Evolutionary conservation across 257 asterid genomes (phyloP), one percentile per base, ranked within the genome.

Genomic region (Primulina tabacum): DNA sequence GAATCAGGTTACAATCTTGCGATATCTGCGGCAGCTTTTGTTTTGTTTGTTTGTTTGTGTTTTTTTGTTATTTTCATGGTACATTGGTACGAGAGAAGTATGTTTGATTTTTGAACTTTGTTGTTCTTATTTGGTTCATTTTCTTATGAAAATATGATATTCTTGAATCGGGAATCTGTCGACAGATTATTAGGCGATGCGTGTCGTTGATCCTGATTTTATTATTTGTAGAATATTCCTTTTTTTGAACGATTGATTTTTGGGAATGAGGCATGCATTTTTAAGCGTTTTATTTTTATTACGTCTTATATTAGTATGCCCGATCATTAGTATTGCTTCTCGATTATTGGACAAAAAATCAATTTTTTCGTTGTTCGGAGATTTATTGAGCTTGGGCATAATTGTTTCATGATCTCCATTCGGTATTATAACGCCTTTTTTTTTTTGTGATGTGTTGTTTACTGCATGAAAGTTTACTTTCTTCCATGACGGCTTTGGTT

Each of bases 1-100:
- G 43, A 85, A 52, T 60, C 86, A 87, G 95, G 97, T 89, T 40
- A 16, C 9, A 12, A 62, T 67, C 67, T 73, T 58, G 55, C 18
- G 18, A 47, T 40, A 10, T 43, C 53, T 69, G 30, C 53, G 37
- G 0, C 32, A 28, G 40, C 32, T 62, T 60, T 20, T 65, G n/a
- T 28, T 70, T 37, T 52, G 57, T 8, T 34, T 18, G 26, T 24
- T 24, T 24, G 1, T 33, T n/a, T n/a, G n/a, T 8, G 4, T 69
- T 43, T 43, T 43, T 43, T 12, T 62, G 10, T 56, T 74, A 24
- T 24, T 43, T 67, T 20, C 60, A 11, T 37, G 8, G 21, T 18
- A 64, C 69, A 57, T 62, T 60, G 34, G 67, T 28, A 32, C 14
- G 17, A 3, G 35, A 7, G 12, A 17, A 2, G 21, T 60, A 37